Evolutionary conservation across 2,329 filamentous ascomycete genomes (phyloP), one percentile per base, ranked within the genome.

Genomic region (Thermomyces lanuginosus): DNA sequence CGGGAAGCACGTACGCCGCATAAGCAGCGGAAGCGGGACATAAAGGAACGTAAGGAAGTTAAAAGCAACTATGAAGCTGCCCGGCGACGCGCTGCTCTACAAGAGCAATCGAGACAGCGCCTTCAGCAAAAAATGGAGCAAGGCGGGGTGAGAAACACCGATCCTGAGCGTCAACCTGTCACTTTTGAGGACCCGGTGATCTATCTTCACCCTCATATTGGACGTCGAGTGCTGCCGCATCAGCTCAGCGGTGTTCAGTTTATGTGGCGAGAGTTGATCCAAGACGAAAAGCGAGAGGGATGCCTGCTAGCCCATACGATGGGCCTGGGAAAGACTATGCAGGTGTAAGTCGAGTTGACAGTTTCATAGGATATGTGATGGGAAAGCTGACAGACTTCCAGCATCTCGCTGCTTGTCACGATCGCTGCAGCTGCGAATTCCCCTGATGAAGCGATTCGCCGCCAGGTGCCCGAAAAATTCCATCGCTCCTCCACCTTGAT

Each of bases 261-360:
- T 50, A 68, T 93, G 60, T 93, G 84, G 82, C 73, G 82, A 38
- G 76, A 86, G 36, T 58, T 92, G 22, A 68, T 86, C 4, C 62
- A 65, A 16, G 65, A 72, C 29, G 55, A 62, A 3, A 55, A 59
- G 4, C 62, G 64, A 10, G 73, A 83, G 48, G 83, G 83, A 2
- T 91, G 80, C 44, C 62, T 92, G 8, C 61, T 92, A 11, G 78
- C 83, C 4, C 83, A 92, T 47, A 81, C 79, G 0, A 92, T 92
- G 83, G 84, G 84, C 1, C 56, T 92, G 2, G 83, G 83, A 9
- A 93, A 92, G 56, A 91, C 83, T 0, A 82, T 92, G 74, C 83
- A 92, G 55, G 69, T 82, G 58, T 64, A 51, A 53, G 59, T 54
- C 15, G 17, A 9, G 14, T 13, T 9, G 18, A 6, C 10, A 6